Percentiles rank a stretch among this genome's conserved stretches.
Conservation (phyloP, 805 yeast species). For the Sugiyamaella marilandica region DNA sequence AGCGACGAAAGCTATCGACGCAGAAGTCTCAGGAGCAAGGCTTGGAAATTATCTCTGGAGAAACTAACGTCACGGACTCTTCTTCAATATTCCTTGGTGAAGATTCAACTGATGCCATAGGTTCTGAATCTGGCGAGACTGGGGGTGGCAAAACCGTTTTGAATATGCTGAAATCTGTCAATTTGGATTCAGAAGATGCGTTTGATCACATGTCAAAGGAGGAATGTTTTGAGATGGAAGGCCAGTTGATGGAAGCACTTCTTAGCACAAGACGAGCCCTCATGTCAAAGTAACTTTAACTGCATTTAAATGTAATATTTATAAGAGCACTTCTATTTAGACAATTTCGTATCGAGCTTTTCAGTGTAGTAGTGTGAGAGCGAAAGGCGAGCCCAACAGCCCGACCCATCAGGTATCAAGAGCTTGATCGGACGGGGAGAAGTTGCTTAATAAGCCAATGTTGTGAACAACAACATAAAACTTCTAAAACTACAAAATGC, state of each 20-base stretch:
- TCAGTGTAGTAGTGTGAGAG: too few relatives aligned
- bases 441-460: too few relatives aligned
- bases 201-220: slow-evolving; percentile 3
- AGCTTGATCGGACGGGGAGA: too few relatives aligned
- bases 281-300: not conserved
- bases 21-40: not conserved
- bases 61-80: not conserved
- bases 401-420: too few relatives aligned
- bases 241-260: slow-evolving; percentile 10
- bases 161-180: not conserved
- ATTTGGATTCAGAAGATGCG: slow-evolving; percentile 6
- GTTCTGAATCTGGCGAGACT: too few relatives aligned
- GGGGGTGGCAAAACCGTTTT: slow-evolving; percentile 1
- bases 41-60: not conserved
- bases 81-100: not conserved
- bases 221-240: slow-evolving; percentile 11
- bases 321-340: not conserved
- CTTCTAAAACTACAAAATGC: too few relatives aligned
- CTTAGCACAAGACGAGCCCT: slow-evolving; percentile 2
- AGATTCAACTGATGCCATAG: too few relatives aligned
- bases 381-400: too few relatives aligned
- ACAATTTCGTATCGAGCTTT: too few relatives aligned
- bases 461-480: too few relatives aligned
- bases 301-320: not conserved
- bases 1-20: not conserved